Evolutionary conservation across 352 stramenopile species (phyloP).

Genomic region (Globisporangium megalacanthum): DNA sequence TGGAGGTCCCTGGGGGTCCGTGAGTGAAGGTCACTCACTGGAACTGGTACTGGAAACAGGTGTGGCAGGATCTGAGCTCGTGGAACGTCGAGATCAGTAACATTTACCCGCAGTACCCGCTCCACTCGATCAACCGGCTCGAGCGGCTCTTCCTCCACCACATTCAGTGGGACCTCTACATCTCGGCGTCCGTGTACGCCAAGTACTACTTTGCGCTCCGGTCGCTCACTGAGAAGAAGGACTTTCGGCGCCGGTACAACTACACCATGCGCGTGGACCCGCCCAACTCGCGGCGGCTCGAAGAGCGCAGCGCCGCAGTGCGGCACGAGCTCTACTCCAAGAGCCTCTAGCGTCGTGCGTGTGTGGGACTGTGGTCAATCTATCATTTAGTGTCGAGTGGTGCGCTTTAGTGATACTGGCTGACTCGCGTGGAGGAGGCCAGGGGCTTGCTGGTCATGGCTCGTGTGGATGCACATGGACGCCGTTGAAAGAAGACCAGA

Average conservation of each 20-base stretch:
- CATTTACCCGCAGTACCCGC: slow-evolving; percentile 97
- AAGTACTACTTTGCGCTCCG: slow-evolving; percentile 99
- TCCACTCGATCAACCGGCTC: slow-evolving; percentile 97
- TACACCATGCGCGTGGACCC: slow-evolving; percentile 86
- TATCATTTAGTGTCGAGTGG: no score
- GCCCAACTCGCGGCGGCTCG: slow-evolving; percentile 81
- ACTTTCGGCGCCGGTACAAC: slow-evolving; percentile 88
- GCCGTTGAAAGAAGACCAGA: not conserved
- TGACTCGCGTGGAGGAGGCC: no score
- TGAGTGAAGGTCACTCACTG: not conserved
- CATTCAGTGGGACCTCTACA: slow-evolving; percentile 99
- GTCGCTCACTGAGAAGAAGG: slow-evolving; percentile 86
- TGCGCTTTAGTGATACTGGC: no score
- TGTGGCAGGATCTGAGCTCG: slow-evolving; percentile 98
- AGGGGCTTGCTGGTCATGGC: not conserved
- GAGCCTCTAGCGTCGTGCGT: slow-evolving; percentile 41
- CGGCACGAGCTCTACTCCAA: slow-evolving; percentile 82
- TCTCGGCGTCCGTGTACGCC: slow-evolving; percentile 92
- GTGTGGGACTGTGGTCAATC: no score
- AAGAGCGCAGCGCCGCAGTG: slow-evolving; percentile 79
- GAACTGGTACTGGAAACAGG: no score
- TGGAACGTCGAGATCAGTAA: slow-evolving; percentile 98
- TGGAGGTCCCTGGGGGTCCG: not conserved
- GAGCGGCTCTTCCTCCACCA: slow-evolving; percentile 96
- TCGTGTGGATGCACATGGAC: not conserved